A percentile compares a stretch with the other conserved stretches of the same genome.
Conservation (phyloP, 768 basidiomycete species). For the Rhodocollybia butyracea region DNA sequence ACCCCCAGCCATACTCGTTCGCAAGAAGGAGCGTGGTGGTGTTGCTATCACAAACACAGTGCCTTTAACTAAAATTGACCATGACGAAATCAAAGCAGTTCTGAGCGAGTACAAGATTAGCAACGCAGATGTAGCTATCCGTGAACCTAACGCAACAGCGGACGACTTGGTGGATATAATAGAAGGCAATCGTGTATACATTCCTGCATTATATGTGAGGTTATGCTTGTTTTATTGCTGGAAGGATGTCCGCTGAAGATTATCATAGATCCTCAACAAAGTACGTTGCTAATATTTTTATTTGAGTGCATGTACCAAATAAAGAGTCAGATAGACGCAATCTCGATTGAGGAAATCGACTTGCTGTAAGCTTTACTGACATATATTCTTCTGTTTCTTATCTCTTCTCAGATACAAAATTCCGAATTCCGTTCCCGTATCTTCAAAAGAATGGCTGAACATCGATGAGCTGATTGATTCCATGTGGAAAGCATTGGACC, state of each 20-base stretch:
- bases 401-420: conserved; percentile 72
- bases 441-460: conserved; percentile 93
- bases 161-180: conserved; percentile 98
- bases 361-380: conserved; percentile 52
- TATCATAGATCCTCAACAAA: conserved; percentile 73
- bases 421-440: conserved; percentile 92
- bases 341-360: conserved; percentile 97
- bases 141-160: conserved; percentile 86
- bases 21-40: conserved; percentile 88
- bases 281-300: conserved; percentile 31
- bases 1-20: conserved; percentile 81
- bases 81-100: conserved; percentile 94
- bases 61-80: conserved; percentile 91
- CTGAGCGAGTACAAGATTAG: conserved; percentile 88
- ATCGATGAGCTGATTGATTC: conserved; percentile 89
- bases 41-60: conserved; percentile 96
- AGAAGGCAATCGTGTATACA: conserved; percentile 94
- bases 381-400: background rate
- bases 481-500: conserved; percentile 92
- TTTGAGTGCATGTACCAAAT: conserved; percentile 1
- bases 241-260: background rate
- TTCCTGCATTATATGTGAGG: conserved; percentile 86
- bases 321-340: conserved; percentile 81
- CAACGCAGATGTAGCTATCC: conserved; percentile 90
- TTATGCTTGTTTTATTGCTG: background rate